phyloP scores from a whole-genome alignment of 345 rosid species.

The Populus alba region DNA sequence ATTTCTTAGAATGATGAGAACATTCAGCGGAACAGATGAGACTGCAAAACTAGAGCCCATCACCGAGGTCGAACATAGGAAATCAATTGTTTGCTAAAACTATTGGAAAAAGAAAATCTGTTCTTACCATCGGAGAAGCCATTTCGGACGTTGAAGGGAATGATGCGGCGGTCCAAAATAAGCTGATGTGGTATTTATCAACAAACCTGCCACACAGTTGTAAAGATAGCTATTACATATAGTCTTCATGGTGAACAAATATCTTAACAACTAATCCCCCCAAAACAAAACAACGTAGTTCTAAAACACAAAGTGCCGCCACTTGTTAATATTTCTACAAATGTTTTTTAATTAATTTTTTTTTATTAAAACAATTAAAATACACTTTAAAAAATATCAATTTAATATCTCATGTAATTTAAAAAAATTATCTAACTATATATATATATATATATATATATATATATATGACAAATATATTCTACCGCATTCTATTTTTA shows the following conservation, averaged over 20 bases:
- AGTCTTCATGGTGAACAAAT: background rate
- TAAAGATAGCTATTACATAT: background rate
- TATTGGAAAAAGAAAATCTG: background rate
- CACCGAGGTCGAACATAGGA: background rate
- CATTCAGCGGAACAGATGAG: background rate
- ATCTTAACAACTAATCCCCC: background rate
- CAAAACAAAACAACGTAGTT: background rate
- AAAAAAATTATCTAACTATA: no score
- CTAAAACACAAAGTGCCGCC: background rate
- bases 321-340: no score
- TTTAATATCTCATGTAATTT: no score
- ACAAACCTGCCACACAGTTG: background rate
- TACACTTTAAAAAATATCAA: no score
- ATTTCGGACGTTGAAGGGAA: background rate
- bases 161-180: background rate
- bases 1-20: background rate
- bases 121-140: conserved; percentile 25
- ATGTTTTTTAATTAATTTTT: no score
- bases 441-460: no score
- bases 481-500: no score
- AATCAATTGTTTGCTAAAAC: no score
- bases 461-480: no score
- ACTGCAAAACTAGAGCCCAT: no score
- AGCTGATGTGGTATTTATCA: background rate
- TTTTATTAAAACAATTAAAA: no score